Base-by-base conservation (phyloP, 2,329 filamentous ascomycete genomes). In the Botrytis porri region DNA sequence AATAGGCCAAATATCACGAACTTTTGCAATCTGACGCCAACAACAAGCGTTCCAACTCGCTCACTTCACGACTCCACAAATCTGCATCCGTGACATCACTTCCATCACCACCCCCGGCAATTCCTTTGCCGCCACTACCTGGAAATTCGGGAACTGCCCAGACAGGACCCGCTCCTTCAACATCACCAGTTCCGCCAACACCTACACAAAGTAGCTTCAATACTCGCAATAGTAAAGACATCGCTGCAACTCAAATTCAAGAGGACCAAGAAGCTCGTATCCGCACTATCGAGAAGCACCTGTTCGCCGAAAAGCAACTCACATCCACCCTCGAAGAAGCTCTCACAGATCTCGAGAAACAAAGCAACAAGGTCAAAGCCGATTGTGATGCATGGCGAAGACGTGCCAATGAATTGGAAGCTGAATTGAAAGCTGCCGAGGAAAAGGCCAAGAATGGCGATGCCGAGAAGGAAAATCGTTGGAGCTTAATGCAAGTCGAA, bases 181-280 rank as follows among this genome's bases (percentile, higher is more conserved):
- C 75, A 73, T 80, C 77, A 76, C 82, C 76, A 82, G 77, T 84
- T 54, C 86, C 85, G 76, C 86, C 82, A 76, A 88, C 83, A 75
- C 88, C 78, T 83, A 86, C 81, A 82, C 88, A 79, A 83, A 89
- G 77, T 83, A 65, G 60, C 35, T 61, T 71, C 14, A 71, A 71
- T 35, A 90, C 89, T 60, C 87, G 94, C 18, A 87, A 89, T 29
- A 97, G 94, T 85, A 97, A 96, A 81, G 94, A 97, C 73, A 86
- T 91, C 59, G 85, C 84, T 69, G 88, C 91, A 74, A 89, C 91
- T 67, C 95, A 98, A 79, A 88, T 97, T 76, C 89, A 95, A 74
- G 95, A 98, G 80, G 96, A 99, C 78, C 95, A 98, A 82, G 96
- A 99, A 81, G 93, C 93, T 61, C 94, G 95, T 76, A 97, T 99